Evolutionary conservation across 2,329 filamentous ascomycete genomes (phyloP), one percentile per base, ranked within the genome.

Genomic region (Intubia oerlemansii): DNA sequence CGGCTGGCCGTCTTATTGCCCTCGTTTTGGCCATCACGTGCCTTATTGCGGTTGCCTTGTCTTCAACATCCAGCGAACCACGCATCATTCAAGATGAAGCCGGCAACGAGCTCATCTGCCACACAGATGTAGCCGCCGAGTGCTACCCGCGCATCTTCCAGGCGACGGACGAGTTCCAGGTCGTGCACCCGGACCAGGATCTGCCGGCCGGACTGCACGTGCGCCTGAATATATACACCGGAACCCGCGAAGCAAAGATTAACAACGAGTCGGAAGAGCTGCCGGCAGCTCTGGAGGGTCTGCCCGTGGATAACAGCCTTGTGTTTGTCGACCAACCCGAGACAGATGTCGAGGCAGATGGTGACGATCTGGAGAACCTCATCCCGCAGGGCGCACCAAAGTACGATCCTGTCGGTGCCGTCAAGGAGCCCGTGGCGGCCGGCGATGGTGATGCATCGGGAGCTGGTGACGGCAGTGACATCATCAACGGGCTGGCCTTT

Each of bases 111-210:
- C 48, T 75, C 31, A 73, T 78, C 45, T 78, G 72, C 38, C 66
- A 71, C 44, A 66, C 63, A 24, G 51, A 57, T 27, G 56, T 71
- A 39, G 50, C 56, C 1, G 47, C 56, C 25, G 69, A 74, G 33
- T 78, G 72, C 45, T 78, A 78, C 38, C 68, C 71, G 2, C 59
- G 57, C 27, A 36, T 71, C 2, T 78, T 78, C 35, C 53, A 62
- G 31, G 54, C 72, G 2, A 77, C 70, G 1, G 50, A 69, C 27
- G 58, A 73, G 32, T 78, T 77, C 37, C 68, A 74, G 44, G 41
- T 49, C 7, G 56, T 78, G 23, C 65, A 57, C 34, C 57, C 66
- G 20, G 72, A 73, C 38, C 72, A 78, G 44, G 61, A 73, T 21
- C 43, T 78, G 4, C 71, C 72, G 1, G 48, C 56, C 0, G 72